phyloP scores from a whole-genome alignment of 73 alveolate species.

The Blepharisma japonicum region DNA sequence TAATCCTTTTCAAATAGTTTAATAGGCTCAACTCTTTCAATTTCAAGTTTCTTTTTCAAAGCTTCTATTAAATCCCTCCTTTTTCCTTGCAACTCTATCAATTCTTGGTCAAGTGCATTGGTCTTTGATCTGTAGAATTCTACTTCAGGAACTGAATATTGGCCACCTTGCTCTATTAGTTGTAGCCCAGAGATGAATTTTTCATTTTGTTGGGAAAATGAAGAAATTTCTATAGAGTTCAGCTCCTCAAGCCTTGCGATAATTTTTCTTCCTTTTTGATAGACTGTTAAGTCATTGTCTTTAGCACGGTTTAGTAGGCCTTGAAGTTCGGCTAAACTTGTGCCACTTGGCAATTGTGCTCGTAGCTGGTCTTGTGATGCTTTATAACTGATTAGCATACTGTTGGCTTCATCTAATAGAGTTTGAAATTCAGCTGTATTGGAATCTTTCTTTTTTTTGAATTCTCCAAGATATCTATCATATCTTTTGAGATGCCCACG shows the following conservation, averaged over 20 bases:
- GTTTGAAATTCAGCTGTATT: conserved; percentile 65
- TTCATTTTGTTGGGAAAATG: conserved; percentile 54
- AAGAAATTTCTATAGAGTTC: conserved; percentile 58
- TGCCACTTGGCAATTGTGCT: conserved; percentile 68
- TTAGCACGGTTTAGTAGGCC: conserved; percentile 77
- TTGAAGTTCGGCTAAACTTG: conserved; percentile 82
- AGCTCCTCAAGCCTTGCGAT: conserved; percentile 52
- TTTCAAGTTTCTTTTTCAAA: conserved; percentile 53
- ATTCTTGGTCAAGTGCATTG: conserved; percentile 72
- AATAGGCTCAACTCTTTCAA: conserved; percentile 38
- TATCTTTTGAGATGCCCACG: conserved; percentile 79
- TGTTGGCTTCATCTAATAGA: conserved; percentile 55
- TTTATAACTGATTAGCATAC: conserved; percentile 59
- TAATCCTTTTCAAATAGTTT: conserved; percentile 62
- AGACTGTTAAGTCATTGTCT: conserved; percentile 65
- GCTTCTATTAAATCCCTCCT: conserved; percentile 59
- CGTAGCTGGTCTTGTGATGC: conserved; percentile 69
- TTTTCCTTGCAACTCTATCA: conserved; percentile 48
- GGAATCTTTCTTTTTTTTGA: conserved; percentile 59
- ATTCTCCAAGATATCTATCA: conserved; percentile 73
- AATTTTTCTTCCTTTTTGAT: conserved; percentile 64
- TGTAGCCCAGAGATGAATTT: conserved; percentile 68
- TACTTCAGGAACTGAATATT: conserved; percentile 81
- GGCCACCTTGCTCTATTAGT: conserved; percentile 78
- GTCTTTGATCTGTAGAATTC: conserved; percentile 67